A percentile compares a stretch with the other conserved stretches of the same genome.
Conservation (phyloP, 2,329 filamentous ascomycete genomes). For the Neoscytalidium dimidiatum region DNA sequence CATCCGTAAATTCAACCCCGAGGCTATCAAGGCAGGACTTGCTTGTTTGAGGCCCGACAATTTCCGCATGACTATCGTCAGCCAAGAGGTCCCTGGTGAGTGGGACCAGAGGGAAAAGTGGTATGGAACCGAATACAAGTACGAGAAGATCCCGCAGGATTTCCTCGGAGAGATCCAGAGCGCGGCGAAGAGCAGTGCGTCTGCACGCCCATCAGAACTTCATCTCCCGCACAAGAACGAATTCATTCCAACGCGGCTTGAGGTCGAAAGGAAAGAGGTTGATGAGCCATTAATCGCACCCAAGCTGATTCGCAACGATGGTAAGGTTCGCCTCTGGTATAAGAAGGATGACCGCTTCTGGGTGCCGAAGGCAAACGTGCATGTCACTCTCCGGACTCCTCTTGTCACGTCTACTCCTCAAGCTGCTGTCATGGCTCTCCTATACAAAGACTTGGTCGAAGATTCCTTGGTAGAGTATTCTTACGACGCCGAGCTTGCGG, state of each 20-base stretch:
- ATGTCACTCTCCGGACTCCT: constrained; percentile 78
- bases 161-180: constrained; percentile 71
- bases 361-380: constrained; percentile 91
- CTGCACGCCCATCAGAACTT: constrained; percentile 67
- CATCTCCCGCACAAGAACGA: constrained; percentile 92
- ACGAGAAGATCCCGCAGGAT: constrained; percentile 75
- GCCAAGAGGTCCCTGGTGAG: constrained; percentile 77
- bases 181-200: constrained; percentile 60
- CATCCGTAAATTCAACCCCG: constrained; percentile 76
- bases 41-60: constrained; percentile 81
- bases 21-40: constrained; percentile 73
- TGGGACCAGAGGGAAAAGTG: constrained; percentile 93
- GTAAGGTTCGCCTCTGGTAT: constrained; percentile 82
- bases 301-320: constrained; percentile 81
- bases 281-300: constrained; percentile 72
- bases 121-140: constrained; percentile 94
- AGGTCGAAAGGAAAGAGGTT: constrained; percentile 94
- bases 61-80: constrained; percentile 80
- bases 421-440: constrained; percentile 72
- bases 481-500: constrained; percentile 93
- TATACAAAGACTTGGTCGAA: constrained; percentile 83
- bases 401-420: constrained; percentile 77
- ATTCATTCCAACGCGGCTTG: constrained; percentile 89
- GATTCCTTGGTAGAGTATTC: constrained; percentile 91
- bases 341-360: constrained; percentile 99